Base-by-base conservation (phyloP, 768 basidiomycete species). In the Plicaturopsis crispa region DNA sequence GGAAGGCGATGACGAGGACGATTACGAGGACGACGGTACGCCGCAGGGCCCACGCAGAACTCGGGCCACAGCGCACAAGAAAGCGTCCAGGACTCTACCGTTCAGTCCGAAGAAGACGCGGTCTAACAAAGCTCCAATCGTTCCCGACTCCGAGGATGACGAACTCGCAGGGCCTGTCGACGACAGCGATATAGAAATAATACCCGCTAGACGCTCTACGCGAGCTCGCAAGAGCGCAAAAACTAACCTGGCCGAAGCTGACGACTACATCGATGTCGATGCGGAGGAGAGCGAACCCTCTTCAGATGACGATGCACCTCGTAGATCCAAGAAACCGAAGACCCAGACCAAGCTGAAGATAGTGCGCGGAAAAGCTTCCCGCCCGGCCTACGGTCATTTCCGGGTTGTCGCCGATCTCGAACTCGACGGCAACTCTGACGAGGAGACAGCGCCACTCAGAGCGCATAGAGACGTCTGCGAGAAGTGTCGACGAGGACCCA, bases 81-180 rank as follows among this genome's bases (percentile, higher is more conserved):
- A 39, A 40, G 20, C 20, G 31, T 20, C 33, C 41, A 14, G 14
- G 14, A 37, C 47, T 50, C 67, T 83, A 24, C 81, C 80, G 5
- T 84, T 80, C 57, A 84, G 80, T 48, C 81, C 84, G 1, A 70
- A 57, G 52, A 85, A 79, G 57, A 71, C 73, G 24, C 70, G 78
- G 6, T 54, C 64, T 22, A 56, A 53, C 30, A 57, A 50, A 36
- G 49, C 65, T 21, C 45, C 50, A 17, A 41, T 53, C 13, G 48
- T 62, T 19, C 47, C 43, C 10, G 56, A 67, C 17, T 72, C 72
- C 10, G 72, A 62, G 23, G 59, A 60, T 12, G 49, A 50, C 22
- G 62, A 61, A 7, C 48, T 63, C 0, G 70, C 68, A 21, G 60
- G 57, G 22, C 67, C 66, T 28, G 57, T 60, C 36, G 56, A 59